Base-by-base conservation (phyloP, 257 asterid species). In the Solanum medicagineum region DNA sequence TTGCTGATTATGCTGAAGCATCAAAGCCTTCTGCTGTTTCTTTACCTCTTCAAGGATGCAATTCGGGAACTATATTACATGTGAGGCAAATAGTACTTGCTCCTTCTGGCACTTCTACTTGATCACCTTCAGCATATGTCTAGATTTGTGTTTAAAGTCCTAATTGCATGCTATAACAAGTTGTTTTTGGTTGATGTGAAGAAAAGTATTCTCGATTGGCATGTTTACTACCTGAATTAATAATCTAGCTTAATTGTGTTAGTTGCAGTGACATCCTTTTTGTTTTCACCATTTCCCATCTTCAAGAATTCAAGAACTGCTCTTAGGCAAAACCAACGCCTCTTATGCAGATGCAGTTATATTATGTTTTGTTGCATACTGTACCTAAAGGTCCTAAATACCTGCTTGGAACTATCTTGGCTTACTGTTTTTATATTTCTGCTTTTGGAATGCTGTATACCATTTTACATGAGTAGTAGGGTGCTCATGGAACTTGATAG, bases 1-100 rank as follows among this genome's bases (percentile, higher is more conserved):
- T 97, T 87, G 97, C 98, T 49, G 99, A 97, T 84, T 93, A 94
- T 87, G 93, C 94, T 47, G 98, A 97, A 92, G 95, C 97, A 81
- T 81, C 90, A 53, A 94, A 94, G 90, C 98, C 99, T 85, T 94
- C 90, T 51, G 83, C 90, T 86, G 90, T 91, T 83, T 87, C 98
- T 86, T 86, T 93, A 88, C 97, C 98, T 84, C 98, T 97, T 88
- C 92, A 90, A 11, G 98, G 98, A 85, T 91, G 97, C 92, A 93
- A 87, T 89, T 90, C 90, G 47, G 99, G 98, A 85, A 92, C 98
- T 24, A 83, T 92, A 86, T 90, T 97, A 88, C 99, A 97, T 90
- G 99, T 97, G 90, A 91, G 94, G 56, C 70, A 84, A 56, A 49
- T 36, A 32, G 71, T 60, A 42, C 74, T 77, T 60, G 47, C 74